phyloP scores from a whole-genome alignment of 331 rosid species.

The Arachis monticola region DNA sequence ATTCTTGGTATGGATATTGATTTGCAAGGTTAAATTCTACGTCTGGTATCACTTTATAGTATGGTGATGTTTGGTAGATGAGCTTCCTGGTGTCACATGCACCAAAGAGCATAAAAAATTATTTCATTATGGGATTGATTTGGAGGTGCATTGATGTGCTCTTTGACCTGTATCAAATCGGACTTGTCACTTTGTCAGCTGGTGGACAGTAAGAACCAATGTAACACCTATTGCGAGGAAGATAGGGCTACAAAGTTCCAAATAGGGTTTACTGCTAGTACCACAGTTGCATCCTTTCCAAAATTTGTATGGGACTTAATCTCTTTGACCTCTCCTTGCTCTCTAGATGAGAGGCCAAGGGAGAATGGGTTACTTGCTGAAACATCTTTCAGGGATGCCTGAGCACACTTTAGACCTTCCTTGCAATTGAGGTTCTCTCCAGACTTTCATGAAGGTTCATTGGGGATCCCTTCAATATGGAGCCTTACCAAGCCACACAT shows the following conservation, averaged over 20 bases:
- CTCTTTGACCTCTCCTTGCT: slow-evolving; percentile 22
- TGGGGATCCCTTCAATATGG: slow-evolving; percentile 13
- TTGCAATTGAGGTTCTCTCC: not conserved
- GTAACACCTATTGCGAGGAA: not conserved
- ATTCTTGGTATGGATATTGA: not conserved
- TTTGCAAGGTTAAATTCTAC: not conserved
- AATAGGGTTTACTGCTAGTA: not conserved
- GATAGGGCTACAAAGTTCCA: not conserved
- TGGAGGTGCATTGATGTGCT: slow-evolving; percentile 14
- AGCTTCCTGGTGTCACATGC: not conserved
- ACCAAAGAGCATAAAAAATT: not conserved
- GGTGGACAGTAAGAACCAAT: not conserved
- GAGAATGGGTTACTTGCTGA: slow-evolving; percentile 9
- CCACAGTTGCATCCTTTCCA: not conserved
- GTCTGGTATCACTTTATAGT: slow-evolving; percentile 24
- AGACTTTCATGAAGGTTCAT: not conserved
- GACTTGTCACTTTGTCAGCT: not conserved
- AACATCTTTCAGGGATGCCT: slow-evolving; percentile 21
- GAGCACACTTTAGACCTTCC: slow-evolving; percentile 17
- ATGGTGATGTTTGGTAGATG: slow-evolving; percentile 24
- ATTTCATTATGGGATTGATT: slow-evolving; percentile 1
- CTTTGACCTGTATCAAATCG: slow-evolving; percentile 19
- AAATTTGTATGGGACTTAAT: slow-evolving; percentile 11
- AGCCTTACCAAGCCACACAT: slow-evolving; percentile 17
- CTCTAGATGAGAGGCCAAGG: slow-evolving; percentile 12